Evolutionary conservation across 306 rosid genomes (phyloP), one percentile per base, ranked within the genome.

Genomic region (Vigna hirtella): DNA sequence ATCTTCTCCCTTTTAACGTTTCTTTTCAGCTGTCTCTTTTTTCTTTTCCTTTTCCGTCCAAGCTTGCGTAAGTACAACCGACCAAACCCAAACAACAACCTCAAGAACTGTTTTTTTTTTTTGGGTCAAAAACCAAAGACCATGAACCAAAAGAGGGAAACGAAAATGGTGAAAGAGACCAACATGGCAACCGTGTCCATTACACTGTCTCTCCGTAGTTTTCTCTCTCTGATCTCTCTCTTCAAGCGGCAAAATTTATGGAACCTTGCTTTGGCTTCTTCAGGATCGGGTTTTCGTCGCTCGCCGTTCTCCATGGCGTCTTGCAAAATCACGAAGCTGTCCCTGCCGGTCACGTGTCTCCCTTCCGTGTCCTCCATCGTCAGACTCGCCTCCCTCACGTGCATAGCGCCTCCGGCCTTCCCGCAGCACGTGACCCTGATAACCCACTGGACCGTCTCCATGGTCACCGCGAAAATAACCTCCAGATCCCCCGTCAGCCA

Each of bases 291-390:
- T 14, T 32, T 84, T 73, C 47, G 82, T 73, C 92, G 89, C 85
- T 63, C 79, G 26, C 89, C 90, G 13, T 43, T 58, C 9, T 83
- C 90, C 71, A 95, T 81, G 4, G 89, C 96, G 43, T 65, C 85
- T 10, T 76, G 81, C 72, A 95, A 63, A 40, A 95, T 78, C 11
- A 74, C 81, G 81, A 88, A 20, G 55, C 97, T 88, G 24, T 93
- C 85, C 81, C 65, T 79, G 68, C 99, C 99, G 8, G 74, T 81
- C 80, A 95, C 7, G 70, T 86, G 89, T 81, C 67, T 91, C 24
- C 97, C 99, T 2, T 93, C 97, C 79, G 81, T 74, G 73, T 88
- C 93, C 88, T 89, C 93, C 79, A 86, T 55, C 66, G 74, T 79
- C 79, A 95, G 32, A 74, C 94, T 88, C 80, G 87, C 90, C 72